Conservation (phyloP, 1,284 basidiomycete species). For the Melampsora larici-populina region DNA sequence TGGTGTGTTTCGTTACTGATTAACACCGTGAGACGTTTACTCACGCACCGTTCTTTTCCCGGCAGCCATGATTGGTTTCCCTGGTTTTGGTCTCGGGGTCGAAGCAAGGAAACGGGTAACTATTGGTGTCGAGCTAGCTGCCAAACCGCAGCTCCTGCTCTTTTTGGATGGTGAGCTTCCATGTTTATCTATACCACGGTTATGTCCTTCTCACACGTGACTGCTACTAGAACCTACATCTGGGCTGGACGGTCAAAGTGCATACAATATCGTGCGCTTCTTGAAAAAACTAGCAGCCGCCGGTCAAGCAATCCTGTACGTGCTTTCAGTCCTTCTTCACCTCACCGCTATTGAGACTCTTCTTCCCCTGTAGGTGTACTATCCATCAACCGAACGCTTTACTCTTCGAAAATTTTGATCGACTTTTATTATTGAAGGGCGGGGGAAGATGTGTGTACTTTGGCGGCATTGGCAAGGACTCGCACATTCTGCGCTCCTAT, state of each 20-base stretch:
- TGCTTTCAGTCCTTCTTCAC: too few species aligned
- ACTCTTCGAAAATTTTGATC: conserved; percentile 63
- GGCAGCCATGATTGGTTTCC: conserved; percentile 49
- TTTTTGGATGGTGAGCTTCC: conserved; percentile 53
- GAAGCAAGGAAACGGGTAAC: too few species aligned
- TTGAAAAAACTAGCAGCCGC: conserved; percentile 74
- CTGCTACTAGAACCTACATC: conserved; percentile 64
- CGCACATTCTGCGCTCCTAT: conserved; percentile 59
- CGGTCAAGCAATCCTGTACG: conserved; percentile 72
- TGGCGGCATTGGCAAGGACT: conserved; percentile 53
- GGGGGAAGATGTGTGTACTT: conserved; percentile 53
- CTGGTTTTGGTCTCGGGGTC: conserved; percentile 59
- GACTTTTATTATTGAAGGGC: conserved; percentile 58
- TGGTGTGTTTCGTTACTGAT: too few species aligned
- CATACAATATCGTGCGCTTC: conserved; percentile 78
- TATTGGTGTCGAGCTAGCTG: conserved; percentile 63
- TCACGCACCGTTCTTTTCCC: too few species aligned
- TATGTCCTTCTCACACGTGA: too few species aligned
- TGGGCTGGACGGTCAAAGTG: conserved; percentile 80
- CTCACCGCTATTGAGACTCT: too few species aligned
- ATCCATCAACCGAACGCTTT: conserved; percentile 68
- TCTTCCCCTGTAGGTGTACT: too few species aligned
- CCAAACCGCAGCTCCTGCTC: conserved; percentile 55
- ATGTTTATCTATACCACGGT: too few species aligned
- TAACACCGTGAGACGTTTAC: too few species aligned